These are phyloP conservation scores for Phytophthora kernoviae DNA, from an alignment of 352 stramenopile species.

Conservation along the genomic window DNA sequence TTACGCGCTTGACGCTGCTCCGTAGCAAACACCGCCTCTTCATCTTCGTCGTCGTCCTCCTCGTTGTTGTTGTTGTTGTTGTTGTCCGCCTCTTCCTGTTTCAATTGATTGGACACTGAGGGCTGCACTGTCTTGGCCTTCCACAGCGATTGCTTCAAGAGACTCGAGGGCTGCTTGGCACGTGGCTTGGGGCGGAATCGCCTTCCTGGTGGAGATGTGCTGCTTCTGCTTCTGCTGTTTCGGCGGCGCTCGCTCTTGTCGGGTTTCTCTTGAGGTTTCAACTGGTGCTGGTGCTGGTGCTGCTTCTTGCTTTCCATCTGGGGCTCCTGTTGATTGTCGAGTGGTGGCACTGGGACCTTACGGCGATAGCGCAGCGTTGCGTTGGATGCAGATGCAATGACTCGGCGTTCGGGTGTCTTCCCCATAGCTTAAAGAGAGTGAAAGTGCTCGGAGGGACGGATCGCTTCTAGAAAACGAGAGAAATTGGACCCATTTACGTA, in stretches of 20 bases:
- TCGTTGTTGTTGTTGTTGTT: conserved; percentile 7
- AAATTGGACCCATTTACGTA: background rate
- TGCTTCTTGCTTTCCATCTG: conserved; percentile 14
- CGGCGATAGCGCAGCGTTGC: conserved; percentile 53
- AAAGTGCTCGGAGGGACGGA: conserved; percentile 18
- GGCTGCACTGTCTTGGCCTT: conserved; percentile 51
- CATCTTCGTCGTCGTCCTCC: conserved; percentile 37
- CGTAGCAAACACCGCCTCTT: conserved; percentile 45
- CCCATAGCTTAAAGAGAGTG: conserved; percentile 32
- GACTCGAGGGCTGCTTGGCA: conserved; percentile 13
- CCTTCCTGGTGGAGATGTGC: conserved; percentile 5
- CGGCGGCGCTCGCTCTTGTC: background rate
- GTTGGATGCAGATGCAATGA: conserved; percentile 11
- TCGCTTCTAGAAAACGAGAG: conserved; percentile 7
- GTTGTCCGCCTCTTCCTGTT: conserved; percentile 1
- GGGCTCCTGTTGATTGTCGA: conserved; percentile 40
- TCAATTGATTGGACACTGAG: background rate
- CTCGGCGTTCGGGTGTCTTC: conserved; percentile 56
- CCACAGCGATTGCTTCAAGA: conserved; percentile 71
- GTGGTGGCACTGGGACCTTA: conserved; percentile 36
- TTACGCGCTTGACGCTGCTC: conserved; percentile 50
- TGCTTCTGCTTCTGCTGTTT: conserved; percentile 7
- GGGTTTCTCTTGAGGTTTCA: background rate
- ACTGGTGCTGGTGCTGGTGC: background rate
- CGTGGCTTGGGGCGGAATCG: conserved; percentile 12